Conservation (phyloP, 163 green algal species). For the Picocystis sp. region DNA sequence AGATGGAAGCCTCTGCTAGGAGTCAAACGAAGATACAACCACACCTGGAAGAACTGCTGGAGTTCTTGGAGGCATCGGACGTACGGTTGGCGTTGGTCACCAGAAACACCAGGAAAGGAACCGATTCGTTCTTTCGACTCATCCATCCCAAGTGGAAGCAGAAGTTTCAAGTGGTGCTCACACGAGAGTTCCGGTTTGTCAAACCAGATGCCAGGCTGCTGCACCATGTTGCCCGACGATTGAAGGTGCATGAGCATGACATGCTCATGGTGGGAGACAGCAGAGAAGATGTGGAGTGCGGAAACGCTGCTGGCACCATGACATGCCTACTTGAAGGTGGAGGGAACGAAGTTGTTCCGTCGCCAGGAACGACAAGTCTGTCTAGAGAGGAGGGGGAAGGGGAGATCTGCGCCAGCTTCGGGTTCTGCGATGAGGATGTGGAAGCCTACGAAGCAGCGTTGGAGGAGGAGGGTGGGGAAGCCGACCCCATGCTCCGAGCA, state of each 20-base stretch:
- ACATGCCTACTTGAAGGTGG: slow-evolving; percentile 32
- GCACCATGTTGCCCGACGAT: slow-evolving; percentile 33
- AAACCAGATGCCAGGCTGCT: slow-evolving; percentile 51
- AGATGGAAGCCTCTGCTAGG: slow-evolving; percentile 43
- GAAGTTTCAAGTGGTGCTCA: slow-evolving; percentile 40
- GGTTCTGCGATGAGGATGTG: too few species aligned
- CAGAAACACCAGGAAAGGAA: slow-evolving; percentile 37
- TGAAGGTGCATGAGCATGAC: background rate
- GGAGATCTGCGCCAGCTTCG: too few species aligned
- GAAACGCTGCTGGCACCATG: slow-evolving; percentile 49
- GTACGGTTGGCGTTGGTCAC: slow-evolving; percentile 42
- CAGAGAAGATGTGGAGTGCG: slow-evolving; percentile 47
- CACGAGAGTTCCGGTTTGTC: slow-evolving; percentile 40
- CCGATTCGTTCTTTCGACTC: slow-evolving; percentile 24
- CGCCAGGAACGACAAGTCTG: too few species aligned
- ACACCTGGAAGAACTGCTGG: slow-evolving; percentile 32
- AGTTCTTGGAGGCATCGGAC: slow-evolving; percentile 19
- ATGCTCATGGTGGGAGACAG: slow-evolving; percentile 58
- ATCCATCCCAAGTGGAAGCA: slow-evolving; percentile 1
- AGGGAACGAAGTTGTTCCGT: too few species aligned
- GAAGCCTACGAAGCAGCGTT: too few species aligned
- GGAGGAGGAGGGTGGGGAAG: too few species aligned
- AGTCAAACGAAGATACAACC: slow-evolving; percentile 19
- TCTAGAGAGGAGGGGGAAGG: too few species aligned
- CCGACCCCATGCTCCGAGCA: too few species aligned